These are phyloP conservation scores for Phenoliferia sp. DNA, from an alignment of 1,284 basidiomycete species.

Conservation along the genomic window DNA sequence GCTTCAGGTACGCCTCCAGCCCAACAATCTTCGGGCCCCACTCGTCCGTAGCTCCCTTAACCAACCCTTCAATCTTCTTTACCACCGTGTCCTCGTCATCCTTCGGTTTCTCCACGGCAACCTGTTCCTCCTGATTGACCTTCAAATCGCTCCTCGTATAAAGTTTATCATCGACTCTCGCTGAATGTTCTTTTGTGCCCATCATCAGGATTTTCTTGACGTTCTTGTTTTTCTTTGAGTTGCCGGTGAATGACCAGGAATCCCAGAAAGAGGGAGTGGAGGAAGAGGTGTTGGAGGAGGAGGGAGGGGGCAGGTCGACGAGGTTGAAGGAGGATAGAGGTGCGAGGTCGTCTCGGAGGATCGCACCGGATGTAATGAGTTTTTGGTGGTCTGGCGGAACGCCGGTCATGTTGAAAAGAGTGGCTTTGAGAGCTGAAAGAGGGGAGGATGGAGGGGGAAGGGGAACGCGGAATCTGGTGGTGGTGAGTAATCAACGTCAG, in stretches of 20 bases:
- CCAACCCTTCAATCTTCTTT: constrained; percentile 13
- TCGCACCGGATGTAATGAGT: constrained; percentile 68
- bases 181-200: constrained; percentile 22
- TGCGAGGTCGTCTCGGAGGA: constrained; percentile 68
- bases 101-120: constrained; percentile 6
- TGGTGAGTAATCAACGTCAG: no score
- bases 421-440: constrained; percentile 30
- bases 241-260: constrained; percentile 42
- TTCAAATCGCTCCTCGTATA: constrained; percentile 22
- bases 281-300: constrained; percentile 13
- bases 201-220: constrained; percentile 31
- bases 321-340: constrained; percentile 54
- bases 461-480: constrained; percentile 24
- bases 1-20: constrained; percentile 43
- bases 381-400: constrained; percentile 34
- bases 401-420: constrained; percentile 33
- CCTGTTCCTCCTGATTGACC: constrained; percentile 4
- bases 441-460: constrained; percentile 33
- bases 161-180: constrained; percentile 26
- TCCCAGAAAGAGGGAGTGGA: constrained; percentile 24
- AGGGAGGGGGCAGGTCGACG: constrained; percentile 16
- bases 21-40: constrained; percentile 52
- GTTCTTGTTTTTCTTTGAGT: constrained; percentile 7
- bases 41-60: constrained; percentile 11
- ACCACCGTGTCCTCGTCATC: constrained; percentile 17